These are phyloP conservation scores for Primulina huaijiensis DNA, from an alignment of 257 asterid genomes.

Conservation along the genomic window DNA sequence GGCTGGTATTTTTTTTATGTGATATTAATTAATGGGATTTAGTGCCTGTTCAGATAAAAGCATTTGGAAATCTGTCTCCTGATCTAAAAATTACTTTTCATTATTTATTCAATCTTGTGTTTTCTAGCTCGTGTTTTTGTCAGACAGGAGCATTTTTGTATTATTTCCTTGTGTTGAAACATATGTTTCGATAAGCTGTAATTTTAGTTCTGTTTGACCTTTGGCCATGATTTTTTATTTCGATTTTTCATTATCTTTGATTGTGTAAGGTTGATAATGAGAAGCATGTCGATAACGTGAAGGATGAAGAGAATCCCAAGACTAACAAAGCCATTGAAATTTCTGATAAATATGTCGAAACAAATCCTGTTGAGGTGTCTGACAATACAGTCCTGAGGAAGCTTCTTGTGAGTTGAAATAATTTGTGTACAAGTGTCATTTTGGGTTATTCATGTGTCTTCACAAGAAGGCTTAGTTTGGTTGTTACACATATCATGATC, in stretches of 20 bases:
- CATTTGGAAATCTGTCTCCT: background rate
- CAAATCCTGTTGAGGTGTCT: slow-evolving; percentile 40
- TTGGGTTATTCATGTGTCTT: slow-evolving; percentile 26
- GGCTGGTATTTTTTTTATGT: background rate
- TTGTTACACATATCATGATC: slow-evolving; percentile 34
- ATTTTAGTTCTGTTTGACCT: slow-evolving; percentile 5
- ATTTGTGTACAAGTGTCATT: slow-evolving; percentile 33
- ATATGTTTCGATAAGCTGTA: background rate
- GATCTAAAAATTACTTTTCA: background rate
- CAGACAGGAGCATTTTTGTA: background rate
- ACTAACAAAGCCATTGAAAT: slow-evolving; percentile 34
- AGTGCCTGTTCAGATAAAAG: background rate
- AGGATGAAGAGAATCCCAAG: slow-evolving; percentile 41
- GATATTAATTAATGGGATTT: background rate
- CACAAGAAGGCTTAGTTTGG: slow-evolving; percentile 29
- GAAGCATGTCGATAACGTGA: slow-evolving; percentile 41
- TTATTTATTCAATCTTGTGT: background rate
- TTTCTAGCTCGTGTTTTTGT: background rate
- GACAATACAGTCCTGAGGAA: slow-evolving; percentile 68
- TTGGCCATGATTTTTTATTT: background rate
- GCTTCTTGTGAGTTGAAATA: slow-evolving; percentile 92
- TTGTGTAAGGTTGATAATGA: slow-evolving; percentile 46
- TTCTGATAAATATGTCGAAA: slow-evolving; percentile 36
- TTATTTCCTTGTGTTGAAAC: slow-evolving; percentile 1
- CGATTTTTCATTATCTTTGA: background rate